Base-by-base conservation (phyloP, 306 rosid species). In the Lupinus albus region DNA sequence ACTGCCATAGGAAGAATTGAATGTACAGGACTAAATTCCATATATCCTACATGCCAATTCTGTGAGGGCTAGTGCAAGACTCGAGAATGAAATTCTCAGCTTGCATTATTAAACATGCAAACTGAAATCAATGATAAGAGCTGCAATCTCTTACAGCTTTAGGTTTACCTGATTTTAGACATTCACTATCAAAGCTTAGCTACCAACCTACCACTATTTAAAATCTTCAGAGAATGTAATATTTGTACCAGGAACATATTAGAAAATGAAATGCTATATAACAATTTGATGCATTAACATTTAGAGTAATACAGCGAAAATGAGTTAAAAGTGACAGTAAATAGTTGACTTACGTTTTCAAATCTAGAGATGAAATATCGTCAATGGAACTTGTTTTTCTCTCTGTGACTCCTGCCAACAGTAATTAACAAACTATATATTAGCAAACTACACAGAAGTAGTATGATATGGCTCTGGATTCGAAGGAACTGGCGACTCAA, bases 291-390 rank as follows among this genome's bases (percentile, higher is more conserved):
- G 59, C n/a, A 72, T 49, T 15, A 59, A 33, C 39, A 25, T 28
- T 38, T 7, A 64, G 35, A 33, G 51, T 7, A 68, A 68, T 6
- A 53, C 20, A 33, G 36, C 1, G 30, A 41, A 51, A 8, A 65
- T 46, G 25, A 66, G 13, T 51, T 38, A 18, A 59, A 73, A 47
- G 4, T 35, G 75, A 15, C n/a, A 47, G 45, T 39, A 59, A 53
- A 64, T 44, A 51, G 61, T 35, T 32, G 46, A 63, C 92, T 83
- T 78, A 91, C 97, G 95, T 83, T 91, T 83, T 91, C 80, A 88
- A 77, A 84, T 88, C 92, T 21, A 88, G 85, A 57, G 87, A 79
- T 16, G 97, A 55, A 67, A 85, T 83, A 32, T 84, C 95, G 61
- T 86, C 91, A 17, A 79, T 63, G 21, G 89, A 50, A 76, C 80